These are phyloP conservation scores for Blastocystis hominis DNA, from an alignment of 352 stramenopile genomes.

Conservation along the genomic window DNA sequence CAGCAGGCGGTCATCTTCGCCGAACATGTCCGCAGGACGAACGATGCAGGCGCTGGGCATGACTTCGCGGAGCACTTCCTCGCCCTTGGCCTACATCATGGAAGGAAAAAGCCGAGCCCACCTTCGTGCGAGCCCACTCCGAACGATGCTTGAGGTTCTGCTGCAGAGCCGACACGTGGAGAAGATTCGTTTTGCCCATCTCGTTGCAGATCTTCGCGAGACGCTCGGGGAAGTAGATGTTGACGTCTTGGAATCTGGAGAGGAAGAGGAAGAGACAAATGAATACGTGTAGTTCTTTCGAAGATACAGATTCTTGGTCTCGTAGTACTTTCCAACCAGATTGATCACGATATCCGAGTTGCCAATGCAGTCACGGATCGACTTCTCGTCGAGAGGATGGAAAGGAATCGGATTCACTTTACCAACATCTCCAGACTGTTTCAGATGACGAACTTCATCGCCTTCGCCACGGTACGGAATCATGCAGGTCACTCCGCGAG, in stretches of 20 bases:
- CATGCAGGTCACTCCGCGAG: too few relatives aligned
- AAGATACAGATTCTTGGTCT: background rate
- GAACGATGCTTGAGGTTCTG: conserved; percentile 65
- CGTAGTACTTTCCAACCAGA: too few relatives aligned
- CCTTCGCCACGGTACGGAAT: conserved; percentile 83
- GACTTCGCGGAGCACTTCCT: conserved; percentile 74
- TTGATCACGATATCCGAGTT: conserved; percentile 86
- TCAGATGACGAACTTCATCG: conserved; percentile 80
- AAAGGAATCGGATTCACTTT: conserved; percentile 74
- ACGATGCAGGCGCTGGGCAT: too few relatives aligned
- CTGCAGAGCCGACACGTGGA: too few relatives aligned
- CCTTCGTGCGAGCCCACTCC: conserved; percentile 71
- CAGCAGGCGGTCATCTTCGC: too few relatives aligned
- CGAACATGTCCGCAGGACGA: too few relatives aligned
- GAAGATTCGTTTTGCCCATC: too few relatives aligned
- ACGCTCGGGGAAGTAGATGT: too few relatives aligned
- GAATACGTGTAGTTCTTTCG: conserved; percentile 6
- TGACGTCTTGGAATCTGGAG: too few relatives aligned
- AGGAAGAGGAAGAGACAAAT: too few relatives aligned
- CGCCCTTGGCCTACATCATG: conserved; percentile 65
- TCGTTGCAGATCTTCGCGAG: too few relatives aligned
- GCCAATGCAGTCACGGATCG: conserved; percentile 77
- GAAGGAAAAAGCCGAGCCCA: conserved; percentile 49
- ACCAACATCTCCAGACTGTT: conserved; percentile 81
- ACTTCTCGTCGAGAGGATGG: conserved; percentile 78